phyloP scores from a whole-genome alignment of 805 yeast genomes.

The Jamesozyma gamospora region DNA sequence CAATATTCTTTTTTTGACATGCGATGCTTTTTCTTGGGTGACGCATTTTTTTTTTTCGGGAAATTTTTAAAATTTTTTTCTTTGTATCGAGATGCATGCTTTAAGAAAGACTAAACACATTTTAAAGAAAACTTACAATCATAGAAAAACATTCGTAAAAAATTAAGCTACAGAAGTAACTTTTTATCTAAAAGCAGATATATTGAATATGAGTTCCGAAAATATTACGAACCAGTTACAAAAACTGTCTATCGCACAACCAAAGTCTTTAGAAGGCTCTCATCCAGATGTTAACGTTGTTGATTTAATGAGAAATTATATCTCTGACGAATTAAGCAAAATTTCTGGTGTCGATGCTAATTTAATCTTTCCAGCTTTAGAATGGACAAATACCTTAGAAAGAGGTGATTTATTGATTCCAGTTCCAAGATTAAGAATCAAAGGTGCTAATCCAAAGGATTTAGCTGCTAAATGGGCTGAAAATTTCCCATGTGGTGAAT shows the following conservation, averaged over 20 bases:
- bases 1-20: no score
- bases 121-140: no score
- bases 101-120: no score
- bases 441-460: slow-evolving; percentile 69
- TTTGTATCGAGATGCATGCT: no score
- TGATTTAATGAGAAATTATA: slow-evolving; percentile 84
- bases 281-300: slow-evolving; percentile 71
- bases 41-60: neutral
- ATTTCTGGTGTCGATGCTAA: slow-evolving; percentile 62
- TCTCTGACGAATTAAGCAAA: slow-evolving; percentile 64
- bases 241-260: slow-evolving; percentile 32
- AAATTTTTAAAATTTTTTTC: no score
- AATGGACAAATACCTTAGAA: slow-evolving; percentile 75
- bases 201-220: slow-evolving; percentile 6
- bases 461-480: slow-evolving; percentile 70
- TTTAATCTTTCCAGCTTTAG: slow-evolving; percentile 75
- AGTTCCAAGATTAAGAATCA: slow-evolving; percentile 80
- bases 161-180: no score
- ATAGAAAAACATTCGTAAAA: no score
- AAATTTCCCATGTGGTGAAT: slow-evolving; percentile 63
- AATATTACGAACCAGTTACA: slow-evolving; percentile 25
- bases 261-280: slow-evolving; percentile 45
- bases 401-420: slow-evolving; percentile 92
- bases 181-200: no score
- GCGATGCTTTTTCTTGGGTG: neutral